Evolutionary conservation across 2,329 filamentous ascomycete species (phyloP).

Genomic region (Pseudogymnoascus sp.): DNA sequence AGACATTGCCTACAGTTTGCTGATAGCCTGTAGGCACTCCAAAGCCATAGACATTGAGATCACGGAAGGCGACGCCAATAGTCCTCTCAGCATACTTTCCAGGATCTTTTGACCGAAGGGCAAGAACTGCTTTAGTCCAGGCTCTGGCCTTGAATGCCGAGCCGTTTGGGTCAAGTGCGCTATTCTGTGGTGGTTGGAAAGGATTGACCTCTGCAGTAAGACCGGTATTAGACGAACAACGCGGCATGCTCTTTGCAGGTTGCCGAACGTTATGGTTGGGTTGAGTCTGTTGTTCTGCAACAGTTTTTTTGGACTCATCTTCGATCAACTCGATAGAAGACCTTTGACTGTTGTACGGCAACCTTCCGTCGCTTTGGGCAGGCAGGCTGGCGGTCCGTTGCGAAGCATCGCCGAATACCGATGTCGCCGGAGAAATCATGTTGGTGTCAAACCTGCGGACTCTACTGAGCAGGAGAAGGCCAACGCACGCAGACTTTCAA

Average conservation of each 20-base stretch:
- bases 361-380: not conserved
- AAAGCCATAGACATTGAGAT: conserved; percentile 22
- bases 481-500: not conserved
- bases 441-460: not conserved
- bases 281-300: not conserved
- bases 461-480: not conserved
- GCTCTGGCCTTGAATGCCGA: conserved; percentile 5
- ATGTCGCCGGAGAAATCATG: not conserved
- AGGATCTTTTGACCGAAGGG: conserved; percentile 44
- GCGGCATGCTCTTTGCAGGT: not conserved
- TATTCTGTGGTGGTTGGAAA: conserved; percentile 39
- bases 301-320: not conserved
- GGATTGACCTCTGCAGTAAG: conserved; percentile 33
- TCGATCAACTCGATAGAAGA: not conserved
- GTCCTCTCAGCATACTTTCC: conserved; percentile 19
- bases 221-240: not conserved
- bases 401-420: not conserved
- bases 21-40: conserved; percentile 23
- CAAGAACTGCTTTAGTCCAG: conserved; percentile 12
- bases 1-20: conserved; percentile 22
- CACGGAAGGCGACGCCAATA: conserved; percentile 20
- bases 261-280: not conserved
- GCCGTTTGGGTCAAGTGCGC: conserved; percentile 41
- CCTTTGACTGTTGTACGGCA: not conserved
- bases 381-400: not conserved